phyloP scores from a whole-genome alignment of 441 rosid species.

The Syzygium malaccense region DNA sequence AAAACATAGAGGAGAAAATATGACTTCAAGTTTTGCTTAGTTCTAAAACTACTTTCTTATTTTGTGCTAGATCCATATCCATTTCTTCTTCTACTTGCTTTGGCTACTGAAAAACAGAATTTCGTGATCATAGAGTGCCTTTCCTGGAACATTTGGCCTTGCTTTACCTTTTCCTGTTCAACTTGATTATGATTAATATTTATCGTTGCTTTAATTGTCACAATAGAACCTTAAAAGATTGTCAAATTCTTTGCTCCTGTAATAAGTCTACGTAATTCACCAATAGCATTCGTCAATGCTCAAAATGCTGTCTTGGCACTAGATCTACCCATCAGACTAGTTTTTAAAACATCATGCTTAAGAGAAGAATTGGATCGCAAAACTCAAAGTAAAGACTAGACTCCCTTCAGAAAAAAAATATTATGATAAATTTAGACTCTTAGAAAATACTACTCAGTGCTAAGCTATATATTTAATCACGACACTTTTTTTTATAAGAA shows the following conservation, averaged over 20 bases:
- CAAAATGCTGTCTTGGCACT: no score
- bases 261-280: background rate
- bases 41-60: background rate
- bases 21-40: no score
- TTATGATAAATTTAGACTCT: no score
- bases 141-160: background rate
- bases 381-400: no score
- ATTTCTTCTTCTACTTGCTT: background rate
- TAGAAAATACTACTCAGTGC: no score
- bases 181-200: background rate
- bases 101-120: background rate
- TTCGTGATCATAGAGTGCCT: background rate
- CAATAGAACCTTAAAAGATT: background rate
- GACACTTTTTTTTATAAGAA: no score
- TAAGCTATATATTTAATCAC: no score
- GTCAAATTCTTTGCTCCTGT: background rate
- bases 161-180: background rate
- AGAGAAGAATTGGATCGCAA: no score
- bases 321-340: no score
- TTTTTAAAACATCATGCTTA: no score
- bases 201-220: background rate
- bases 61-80: background rate
- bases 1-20: no score
- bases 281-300: background rate
- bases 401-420: no score